phyloP scores from a whole-genome alignment of 2,329 filamentous ascomycete genomes.

The Diaporthe nobilis region DNA sequence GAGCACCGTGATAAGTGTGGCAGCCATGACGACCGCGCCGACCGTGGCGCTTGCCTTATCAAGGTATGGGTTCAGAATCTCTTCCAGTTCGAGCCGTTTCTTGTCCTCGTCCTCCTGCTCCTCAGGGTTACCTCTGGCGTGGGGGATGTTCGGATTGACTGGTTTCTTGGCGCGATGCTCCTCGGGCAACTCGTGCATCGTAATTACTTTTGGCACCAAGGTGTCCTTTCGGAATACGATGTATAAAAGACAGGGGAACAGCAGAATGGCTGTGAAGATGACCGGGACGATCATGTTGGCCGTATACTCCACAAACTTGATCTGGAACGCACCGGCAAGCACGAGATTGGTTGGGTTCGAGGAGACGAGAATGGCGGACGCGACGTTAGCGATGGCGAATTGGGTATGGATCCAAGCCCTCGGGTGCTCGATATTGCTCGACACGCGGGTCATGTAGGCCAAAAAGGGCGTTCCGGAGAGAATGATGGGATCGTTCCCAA shows the following conservation, averaged over 20 bases:
- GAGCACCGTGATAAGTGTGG: constrained; percentile 75
- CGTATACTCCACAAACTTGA: constrained; percentile 81
- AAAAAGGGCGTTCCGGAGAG: constrained; percentile 81
- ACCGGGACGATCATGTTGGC: constrained; percentile 85
- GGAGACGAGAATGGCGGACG: constrained; percentile 81
- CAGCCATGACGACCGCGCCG: constrained; percentile 76
- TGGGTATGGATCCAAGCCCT: constrained; percentile 81
- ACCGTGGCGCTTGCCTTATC: constrained; percentile 77
- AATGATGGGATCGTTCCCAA: constrained; percentile 83
- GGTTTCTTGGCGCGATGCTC: constrained; percentile 69
- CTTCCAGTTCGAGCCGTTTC: constrained; percentile 74
- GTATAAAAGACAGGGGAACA: constrained; percentile 80
- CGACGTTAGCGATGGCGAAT: constrained; percentile 80
- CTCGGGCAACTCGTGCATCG: constrained; percentile 76
- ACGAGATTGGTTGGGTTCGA: constrained; percentile 85
- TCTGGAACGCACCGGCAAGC: constrained; percentile 78
- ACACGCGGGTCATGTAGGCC: constrained; percentile 83
- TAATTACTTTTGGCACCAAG: constrained; percentile 75
- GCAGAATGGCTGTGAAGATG: constrained; percentile 74
- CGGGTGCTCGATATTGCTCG: constrained; percentile 79
- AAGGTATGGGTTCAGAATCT: constrained; percentile 82
- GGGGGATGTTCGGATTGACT: constrained; percentile 80
- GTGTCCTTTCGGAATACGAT: constrained; percentile 75
- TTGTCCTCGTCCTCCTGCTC: constrained; percentile 62
- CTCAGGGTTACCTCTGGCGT: constrained; percentile 68